These are phyloP conservation scores for Singerocomus inundabilis DNA, from an alignment of 1,284 basidiomycete genomes.

Conservation along the genomic window DNA sequence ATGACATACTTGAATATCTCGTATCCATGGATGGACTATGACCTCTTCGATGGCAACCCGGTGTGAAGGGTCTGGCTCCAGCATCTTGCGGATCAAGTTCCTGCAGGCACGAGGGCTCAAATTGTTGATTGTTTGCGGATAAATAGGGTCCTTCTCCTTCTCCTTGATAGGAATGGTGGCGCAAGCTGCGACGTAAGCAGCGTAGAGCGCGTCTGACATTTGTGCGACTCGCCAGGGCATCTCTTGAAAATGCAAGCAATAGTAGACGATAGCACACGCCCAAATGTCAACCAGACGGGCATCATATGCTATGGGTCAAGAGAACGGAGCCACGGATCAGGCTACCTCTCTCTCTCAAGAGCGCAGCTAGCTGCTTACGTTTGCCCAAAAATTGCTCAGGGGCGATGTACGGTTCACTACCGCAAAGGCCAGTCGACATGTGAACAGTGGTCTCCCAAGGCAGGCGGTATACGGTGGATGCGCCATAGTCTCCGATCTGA, in stretches of 20 bases:
- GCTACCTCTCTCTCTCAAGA: slow-evolving; percentile 22
- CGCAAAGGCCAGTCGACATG: slow-evolving; percentile 95
- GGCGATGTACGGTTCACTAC: slow-evolving; percentile 97
- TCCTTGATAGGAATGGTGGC: slow-evolving; percentile 31
- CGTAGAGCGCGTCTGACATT: slow-evolving; percentile 78
- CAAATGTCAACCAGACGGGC: slow-evolving; percentile 97
- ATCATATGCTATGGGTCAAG: slow-evolving; percentile 77
- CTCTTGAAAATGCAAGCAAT: slow-evolving; percentile 97
- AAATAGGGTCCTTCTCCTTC: slow-evolving; percentile 39
- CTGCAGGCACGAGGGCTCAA: slow-evolving; percentile 86
- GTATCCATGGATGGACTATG: slow-evolving; percentile 81
- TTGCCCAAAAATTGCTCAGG: slow-evolving; percentile 96
- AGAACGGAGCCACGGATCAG: slow-evolving; percentile 25
- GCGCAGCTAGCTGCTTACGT: slow-evolving; percentile 62
- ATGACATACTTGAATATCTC: slow-evolving; percentile 75
- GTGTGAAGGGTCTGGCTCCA: slow-evolving; percentile 89
- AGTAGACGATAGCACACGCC: slow-evolving; percentile 97
- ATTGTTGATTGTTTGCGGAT: slow-evolving; percentile 83
- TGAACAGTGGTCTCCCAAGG: slow-evolving; percentile 98
- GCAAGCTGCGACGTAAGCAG: slow-evolving; percentile 77
- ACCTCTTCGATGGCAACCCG: slow-evolving; percentile 83
- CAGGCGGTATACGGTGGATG: slow-evolving; percentile 96
- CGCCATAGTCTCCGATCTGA: slow-evolving; percentile 97
- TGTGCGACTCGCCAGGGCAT: slow-evolving; percentile 97
- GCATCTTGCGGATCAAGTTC: slow-evolving; percentile 87